Conservation (phyloP, 2,329 filamentous ascomycete species). For the Uncinocarpus reesii region DNA sequence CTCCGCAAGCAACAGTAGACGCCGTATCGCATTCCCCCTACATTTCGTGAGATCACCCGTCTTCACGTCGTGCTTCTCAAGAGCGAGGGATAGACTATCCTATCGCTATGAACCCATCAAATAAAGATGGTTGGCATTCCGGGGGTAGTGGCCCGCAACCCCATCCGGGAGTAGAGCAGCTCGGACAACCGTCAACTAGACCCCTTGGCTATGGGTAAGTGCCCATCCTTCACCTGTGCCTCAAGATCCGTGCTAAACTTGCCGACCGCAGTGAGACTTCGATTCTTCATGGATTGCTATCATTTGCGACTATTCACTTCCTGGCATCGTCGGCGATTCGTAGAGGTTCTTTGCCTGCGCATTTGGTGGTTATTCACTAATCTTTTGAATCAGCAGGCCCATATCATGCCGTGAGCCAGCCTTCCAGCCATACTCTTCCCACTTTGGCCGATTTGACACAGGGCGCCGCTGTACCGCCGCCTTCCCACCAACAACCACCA, state of each 20-base stretch:
- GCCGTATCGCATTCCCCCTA: neutral
- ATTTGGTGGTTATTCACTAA: conserved; percentile 4
- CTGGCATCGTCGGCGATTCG: neutral
- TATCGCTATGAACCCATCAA: conserved; percentile 32
- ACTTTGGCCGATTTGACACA: conserved; percentile 40
- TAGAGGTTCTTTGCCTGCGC: neutral
- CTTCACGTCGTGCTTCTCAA: neutral
- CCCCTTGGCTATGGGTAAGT: conserved; percentile 38
- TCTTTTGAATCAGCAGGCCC: conserved; percentile 24
- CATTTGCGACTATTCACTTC: neutral
- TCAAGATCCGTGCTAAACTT: conserved; percentile 25
- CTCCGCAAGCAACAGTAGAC: neutral
- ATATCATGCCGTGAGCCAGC: conserved; percentile 34
- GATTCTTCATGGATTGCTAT: neutral
- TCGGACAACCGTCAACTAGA: conserved; percentile 33
- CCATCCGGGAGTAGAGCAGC: conserved; percentile 35
- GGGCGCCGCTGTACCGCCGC: conserved; percentile 29
- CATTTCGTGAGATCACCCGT: neutral
- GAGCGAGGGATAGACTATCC: neutral
- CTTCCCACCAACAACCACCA: conserved; percentile 27
- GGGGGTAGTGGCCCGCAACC: conserved; percentile 31
- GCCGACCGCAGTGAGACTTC: neutral
- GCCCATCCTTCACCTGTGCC: neutral
- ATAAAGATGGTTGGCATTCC: conserved; percentile 37
- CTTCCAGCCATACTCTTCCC: conserved; percentile 38